Percentiles rank a stretch among this genome's conserved stretches.
Evolutionary conservation across 495 filamentous ascomycete species (phyloP).

Genomic region (Cairneyella variabilis): DNA sequence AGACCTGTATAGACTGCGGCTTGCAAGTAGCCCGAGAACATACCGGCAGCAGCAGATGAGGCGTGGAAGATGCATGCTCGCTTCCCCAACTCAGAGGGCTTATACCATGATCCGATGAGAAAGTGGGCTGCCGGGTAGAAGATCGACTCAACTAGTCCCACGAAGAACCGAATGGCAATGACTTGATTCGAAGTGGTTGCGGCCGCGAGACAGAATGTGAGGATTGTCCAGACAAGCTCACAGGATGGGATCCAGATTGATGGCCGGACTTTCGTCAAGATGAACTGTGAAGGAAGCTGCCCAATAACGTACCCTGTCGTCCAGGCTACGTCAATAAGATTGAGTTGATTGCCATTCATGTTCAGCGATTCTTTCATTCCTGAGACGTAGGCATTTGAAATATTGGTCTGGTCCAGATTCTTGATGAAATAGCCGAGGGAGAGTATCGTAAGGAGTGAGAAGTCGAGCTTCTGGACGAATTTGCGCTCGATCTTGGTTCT

Average conservation of each 20-base stretch:
- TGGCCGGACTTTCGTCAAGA: slow-evolving; percentile 53
- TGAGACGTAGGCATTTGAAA: slow-evolving; percentile 60
- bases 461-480: slow-evolving; percentile 58
- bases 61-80: slow-evolving; percentile 50
- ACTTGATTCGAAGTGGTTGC: slow-evolving; percentile 47
- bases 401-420: slow-evolving; percentile 56
- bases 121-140: slow-evolving; percentile 51
- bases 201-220: slow-evolving; percentile 47
- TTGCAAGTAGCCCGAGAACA: slow-evolving; percentile 51
- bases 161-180: slow-evolving; percentile 58
- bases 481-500: slow-evolving; percentile 41
- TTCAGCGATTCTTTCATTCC: slow-evolving; percentile 62
- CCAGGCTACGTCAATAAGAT: slow-evolving; percentile 54
- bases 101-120: slow-evolving; percentile 60
- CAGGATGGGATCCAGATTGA: slow-evolving; percentile 57
- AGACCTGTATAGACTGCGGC: slow-evolving; percentile 49
- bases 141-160: slow-evolving; percentile 52
- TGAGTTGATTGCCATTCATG: slow-evolving; percentile 54
- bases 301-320: slow-evolving; percentile 60
- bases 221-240: slow-evolving; percentile 49
- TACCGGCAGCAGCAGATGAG: slow-evolving; percentile 43
- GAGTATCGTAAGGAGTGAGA: slow-evolving; percentile 50
- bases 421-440: slow-evolving; percentile 54
- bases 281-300: slow-evolving; percentile 55
- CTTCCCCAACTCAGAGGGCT: slow-evolving; percentile 58